Evolutionary conservation across 2,329 filamentous ascomycete genomes (phyloP).

Genomic region (Sarocladium kiliense): DNA sequence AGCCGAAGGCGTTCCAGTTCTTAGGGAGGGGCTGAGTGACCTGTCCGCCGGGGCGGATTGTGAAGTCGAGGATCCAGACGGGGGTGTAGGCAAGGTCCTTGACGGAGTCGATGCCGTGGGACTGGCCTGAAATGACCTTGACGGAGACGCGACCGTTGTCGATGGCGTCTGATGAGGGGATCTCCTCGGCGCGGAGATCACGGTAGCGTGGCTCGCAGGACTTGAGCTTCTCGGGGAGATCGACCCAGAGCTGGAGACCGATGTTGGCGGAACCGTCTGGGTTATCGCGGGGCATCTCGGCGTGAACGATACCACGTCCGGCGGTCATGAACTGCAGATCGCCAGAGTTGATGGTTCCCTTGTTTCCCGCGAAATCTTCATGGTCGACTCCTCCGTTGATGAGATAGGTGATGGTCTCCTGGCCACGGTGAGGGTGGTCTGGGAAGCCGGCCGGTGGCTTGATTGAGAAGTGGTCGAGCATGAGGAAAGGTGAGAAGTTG

Average conservation of each 20-base stretch:
- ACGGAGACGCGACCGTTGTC: slow-evolving; percentile 71
- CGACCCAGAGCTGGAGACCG: slow-evolving; percentile 93
- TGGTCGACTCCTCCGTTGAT: slow-evolving; percentile 83
- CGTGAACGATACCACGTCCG: slow-evolving; percentile 85
- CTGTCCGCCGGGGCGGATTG: slow-evolving; percentile 71
- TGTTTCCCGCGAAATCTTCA: slow-evolving; percentile 85
- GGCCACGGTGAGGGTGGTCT: slow-evolving; percentile 78
- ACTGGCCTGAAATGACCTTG: slow-evolving; percentile 86
- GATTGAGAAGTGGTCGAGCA: slow-evolving; percentile 90
- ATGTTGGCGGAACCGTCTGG: slow-evolving; percentile 71
- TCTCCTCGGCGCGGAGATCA: slow-evolving; percentile 73
- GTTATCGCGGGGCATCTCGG: slow-evolving; percentile 86
- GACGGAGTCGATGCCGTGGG: slow-evolving; percentile 78
- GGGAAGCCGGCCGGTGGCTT: slow-evolving; percentile 81
- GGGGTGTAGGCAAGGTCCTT: slow-evolving; percentile 93
- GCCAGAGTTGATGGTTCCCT: slow-evolving; percentile 77
- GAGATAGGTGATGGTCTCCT: slow-evolving; percentile 86
- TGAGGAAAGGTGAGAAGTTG: slow-evolving; percentile 88
- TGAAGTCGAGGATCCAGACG: slow-evolving; percentile 90
- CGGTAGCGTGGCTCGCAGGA: slow-evolving; percentile 87
- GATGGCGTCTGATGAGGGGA: slow-evolving; percentile 61
- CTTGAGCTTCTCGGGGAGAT: slow-evolving; percentile 78
- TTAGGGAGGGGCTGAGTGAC: slow-evolving; percentile 70
- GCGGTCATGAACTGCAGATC: slow-evolving; percentile 98
- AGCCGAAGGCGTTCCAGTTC: slow-evolving; percentile 88